Percentiles rank a stretch among this genome's conserved stretches.
Evolutionary conservation across 108 stramenopile species (phyloP).

Genomic region (Nannochloropsis gaditana): DNA sequence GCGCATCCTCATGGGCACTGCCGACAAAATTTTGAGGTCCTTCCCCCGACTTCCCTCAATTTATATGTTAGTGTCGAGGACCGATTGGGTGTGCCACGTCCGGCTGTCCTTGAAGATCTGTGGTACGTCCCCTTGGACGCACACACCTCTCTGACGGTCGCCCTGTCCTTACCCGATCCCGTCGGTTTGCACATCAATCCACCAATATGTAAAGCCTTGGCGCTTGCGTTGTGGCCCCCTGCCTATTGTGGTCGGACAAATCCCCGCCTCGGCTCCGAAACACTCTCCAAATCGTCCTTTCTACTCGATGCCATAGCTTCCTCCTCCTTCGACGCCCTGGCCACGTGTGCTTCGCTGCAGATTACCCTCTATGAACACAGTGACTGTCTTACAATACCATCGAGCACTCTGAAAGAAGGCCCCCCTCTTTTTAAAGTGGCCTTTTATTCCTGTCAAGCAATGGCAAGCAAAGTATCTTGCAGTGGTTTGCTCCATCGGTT

Average conservation of each 20-base stretch:
- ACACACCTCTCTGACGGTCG: slow-evolving; percentile 1
- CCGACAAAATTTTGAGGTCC: background rate
- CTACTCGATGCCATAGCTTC: background rate
- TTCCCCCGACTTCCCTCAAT: background rate
- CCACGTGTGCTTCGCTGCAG: no score
- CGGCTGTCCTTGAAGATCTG: background rate
- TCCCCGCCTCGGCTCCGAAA: background rate
- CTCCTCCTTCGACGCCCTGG: background rate
- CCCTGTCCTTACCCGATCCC: background rate
- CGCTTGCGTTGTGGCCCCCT: background rate
- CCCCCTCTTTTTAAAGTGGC: background rate
- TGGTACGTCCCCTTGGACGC: background rate
- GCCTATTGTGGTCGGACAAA: background rate
- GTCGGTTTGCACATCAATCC: background rate
- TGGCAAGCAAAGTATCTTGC: background rate
- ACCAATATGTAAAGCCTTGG: background rate
- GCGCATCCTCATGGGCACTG: background rate
- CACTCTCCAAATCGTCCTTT: no score
- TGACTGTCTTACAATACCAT: no score
- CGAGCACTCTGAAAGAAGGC: no score
- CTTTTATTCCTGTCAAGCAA: background rate
- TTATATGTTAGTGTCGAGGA: background rate
- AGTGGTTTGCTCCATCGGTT: background rate
- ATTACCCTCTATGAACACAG: no score
- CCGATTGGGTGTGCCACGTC: background rate